These are phyloP conservation scores for Ochromonas danica DNA, from an alignment of 108 stramenopile species.

Conservation along the genomic window DNA sequence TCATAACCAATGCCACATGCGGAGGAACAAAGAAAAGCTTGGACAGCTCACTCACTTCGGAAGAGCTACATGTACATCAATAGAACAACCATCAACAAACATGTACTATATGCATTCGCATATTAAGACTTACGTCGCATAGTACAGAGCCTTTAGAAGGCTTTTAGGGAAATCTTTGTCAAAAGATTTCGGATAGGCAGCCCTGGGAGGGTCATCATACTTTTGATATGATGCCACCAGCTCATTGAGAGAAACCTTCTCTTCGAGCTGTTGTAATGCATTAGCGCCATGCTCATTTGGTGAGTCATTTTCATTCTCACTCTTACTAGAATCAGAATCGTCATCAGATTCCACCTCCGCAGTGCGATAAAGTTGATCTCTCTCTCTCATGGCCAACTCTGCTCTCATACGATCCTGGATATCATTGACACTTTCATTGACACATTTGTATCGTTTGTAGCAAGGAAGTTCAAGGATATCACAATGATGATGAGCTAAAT, in stretches of 20 bases:
- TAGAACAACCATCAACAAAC: neutral
- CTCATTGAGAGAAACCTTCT: neutral
- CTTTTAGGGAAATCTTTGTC: neutral
- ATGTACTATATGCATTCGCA: neutral
- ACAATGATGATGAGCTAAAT: neutral
- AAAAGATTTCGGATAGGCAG: neutral
- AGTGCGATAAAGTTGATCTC: neutral
- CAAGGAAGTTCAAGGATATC: neutral
- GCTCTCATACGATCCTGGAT: neutral
- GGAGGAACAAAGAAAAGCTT: neutral
- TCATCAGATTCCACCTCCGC: too few species aligned
- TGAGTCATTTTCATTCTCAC: neutral
- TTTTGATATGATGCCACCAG: neutral
- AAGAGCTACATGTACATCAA: neutral
- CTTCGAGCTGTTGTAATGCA: neutral
- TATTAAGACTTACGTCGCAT: neutral
- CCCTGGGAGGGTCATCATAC: neutral
- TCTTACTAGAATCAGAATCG: neutral
- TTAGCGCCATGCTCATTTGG: neutral
- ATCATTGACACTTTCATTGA: neutral
- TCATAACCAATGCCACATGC: neutral
- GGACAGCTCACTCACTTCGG: neutral
- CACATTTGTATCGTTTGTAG: neutral
- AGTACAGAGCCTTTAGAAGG: neutral
- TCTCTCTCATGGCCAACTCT: neutral